Evolutionary conservation across 192 early-diverging fungal genomes (phyloP), one percentile per base, ranked within the genome.

Genomic region (Entomortierella chlamydospora): DNA sequence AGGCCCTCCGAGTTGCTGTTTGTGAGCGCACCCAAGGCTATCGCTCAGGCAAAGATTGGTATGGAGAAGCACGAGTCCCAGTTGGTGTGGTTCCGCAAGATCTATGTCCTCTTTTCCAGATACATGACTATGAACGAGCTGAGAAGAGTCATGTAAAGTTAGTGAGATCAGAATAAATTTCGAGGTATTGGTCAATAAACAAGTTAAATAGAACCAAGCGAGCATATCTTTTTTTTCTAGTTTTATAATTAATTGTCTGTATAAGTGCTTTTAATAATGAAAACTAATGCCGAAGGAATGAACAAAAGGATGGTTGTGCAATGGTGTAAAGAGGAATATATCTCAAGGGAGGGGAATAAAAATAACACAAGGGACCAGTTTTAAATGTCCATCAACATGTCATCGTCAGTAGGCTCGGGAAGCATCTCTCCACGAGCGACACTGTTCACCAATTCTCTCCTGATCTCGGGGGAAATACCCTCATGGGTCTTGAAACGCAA

Each of bases 81-180:
- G 87, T 73, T 97, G 82, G 93, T 96, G 13, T 98, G 97, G 97
- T 98, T 98, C 81, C 80, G 97, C 23, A 89, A 91, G 83, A 70
- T 96, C 37, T 97, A 96, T 79, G 84, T 97, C 33, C 68, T 89
- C 11, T 93, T 95, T 73, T 96, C 95, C 31, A 83, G 94, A 57
- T 98, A 94, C 82, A 97, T 98, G 96, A 83, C 90, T 49, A 83
- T 95, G 51, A 98, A 98, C 61, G 90, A 90, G 64, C 58, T 93
- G 54, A 67, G 74, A 39, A 62, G 80, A 49, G 83, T 89, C 22
- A 60, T 74, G 70, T 88, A 87, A 73, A 22, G n/a, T n/a, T n/a
- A n/a, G n/a, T n/a, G n/a, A n/a, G n/a, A n/a, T n/a, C n/a, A n/a
- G n/a, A n/a, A n/a, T n/a, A n/a, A n/a, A n/a, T n/a, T n/a, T n/a